Conservation (phyloP, 2,329 filamentous ascomycete species). For the Blastomyces silverae region DNA sequence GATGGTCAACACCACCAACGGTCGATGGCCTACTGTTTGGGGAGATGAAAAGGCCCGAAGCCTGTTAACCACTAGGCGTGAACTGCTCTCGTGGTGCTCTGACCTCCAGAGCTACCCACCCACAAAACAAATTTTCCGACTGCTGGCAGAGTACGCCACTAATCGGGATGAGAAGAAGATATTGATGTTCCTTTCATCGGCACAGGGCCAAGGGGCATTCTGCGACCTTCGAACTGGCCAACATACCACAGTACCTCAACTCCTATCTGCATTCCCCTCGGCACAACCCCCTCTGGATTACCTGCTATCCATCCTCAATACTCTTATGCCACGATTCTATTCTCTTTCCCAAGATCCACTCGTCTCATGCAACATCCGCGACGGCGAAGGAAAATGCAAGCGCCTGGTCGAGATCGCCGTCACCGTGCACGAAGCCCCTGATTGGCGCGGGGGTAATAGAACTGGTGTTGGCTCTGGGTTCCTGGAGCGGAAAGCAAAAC, state of each 20-base stretch:
- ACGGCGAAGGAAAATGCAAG: slow-evolving; percentile 62
- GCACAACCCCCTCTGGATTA: slow-evolving; percentile 78
- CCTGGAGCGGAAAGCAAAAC: slow-evolving; percentile 75
- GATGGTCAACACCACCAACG: slow-evolving; percentile 66
- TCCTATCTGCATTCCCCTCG: slow-evolving; percentile 87
- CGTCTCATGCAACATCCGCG: slow-evolving; percentile 62
- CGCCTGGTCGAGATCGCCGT: slow-evolving; percentile 94
- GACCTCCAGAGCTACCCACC: slow-evolving; percentile 91
- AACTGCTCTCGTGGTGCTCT: slow-evolving; percentile 90
- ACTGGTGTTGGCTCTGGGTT: slow-evolving; percentile 89
- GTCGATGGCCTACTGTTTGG: slow-evolving; percentile 97
- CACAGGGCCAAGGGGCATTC: slow-evolving; percentile 84
- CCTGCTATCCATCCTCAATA: slow-evolving; percentile 71
- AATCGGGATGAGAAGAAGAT: slow-evolving; percentile 83
- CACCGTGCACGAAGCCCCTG: slow-evolving; percentile 76
- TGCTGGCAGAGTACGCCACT: slow-evolving; percentile 76
- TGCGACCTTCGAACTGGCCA: slow-evolving; percentile 90
- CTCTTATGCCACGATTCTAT: slow-evolving; percentile 97
- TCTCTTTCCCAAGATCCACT: slow-evolving; percentile 95
- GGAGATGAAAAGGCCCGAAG: slow-evolving; percentile 79
- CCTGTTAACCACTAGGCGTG: slow-evolving; percentile 80
- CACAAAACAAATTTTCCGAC: slow-evolving; percentile 75
- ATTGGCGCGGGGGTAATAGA: slow-evolving; percentile 66
- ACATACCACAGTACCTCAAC: slow-evolving; percentile 74
- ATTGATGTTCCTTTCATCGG: slow-evolving; percentile 75